Evolutionary conservation across 1,139 yeast genomes (phyloP).

Genomic region (Suhomyces kunorum): DNA sequence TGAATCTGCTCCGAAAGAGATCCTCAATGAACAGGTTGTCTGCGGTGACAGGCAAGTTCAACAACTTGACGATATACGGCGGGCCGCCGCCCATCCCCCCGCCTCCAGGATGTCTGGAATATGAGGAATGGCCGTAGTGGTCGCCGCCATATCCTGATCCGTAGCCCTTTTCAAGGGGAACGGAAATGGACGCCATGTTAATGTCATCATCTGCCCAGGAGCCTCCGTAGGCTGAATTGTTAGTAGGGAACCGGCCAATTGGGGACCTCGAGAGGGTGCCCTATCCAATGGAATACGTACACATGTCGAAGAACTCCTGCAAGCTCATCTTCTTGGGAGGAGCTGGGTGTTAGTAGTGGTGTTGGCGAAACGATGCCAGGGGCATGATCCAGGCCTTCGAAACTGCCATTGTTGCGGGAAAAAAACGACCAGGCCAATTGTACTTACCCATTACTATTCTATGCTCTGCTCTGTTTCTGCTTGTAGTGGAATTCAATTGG

Average conservation of each 20-base stretch:
- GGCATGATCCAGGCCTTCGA: neutral
- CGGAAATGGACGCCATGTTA: conserved; percentile 64
- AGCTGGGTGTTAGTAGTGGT: conserved; percentile 17
- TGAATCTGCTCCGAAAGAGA: conserved; percentile 45
- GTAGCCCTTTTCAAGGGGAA: conserved; percentile 39
- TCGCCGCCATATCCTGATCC: conserved; percentile 11
- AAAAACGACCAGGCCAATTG: neutral
- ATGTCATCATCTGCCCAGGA: conserved; percentile 81
- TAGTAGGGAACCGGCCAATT: conserved; percentile 8
- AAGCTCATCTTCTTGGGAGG: conserved; percentile 51
- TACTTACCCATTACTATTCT: conserved; percentile 12
- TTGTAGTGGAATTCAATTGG: neutral
- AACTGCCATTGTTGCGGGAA: neutral
- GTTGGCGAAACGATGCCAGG: neutral
- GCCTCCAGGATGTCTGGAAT: conserved; percentile 9
- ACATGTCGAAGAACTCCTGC: conserved; percentile 54
- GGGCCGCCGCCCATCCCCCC: conserved; percentile 41
- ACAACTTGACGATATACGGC: conserved; percentile 58
- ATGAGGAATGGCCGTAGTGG: conserved; percentile 12
- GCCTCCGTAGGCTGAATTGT: conserved; percentile 41
- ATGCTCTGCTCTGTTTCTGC: neutral
- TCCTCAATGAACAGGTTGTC: conserved; percentile 44
- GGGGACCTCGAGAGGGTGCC: neutral
- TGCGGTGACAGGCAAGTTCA: conserved; percentile 49
- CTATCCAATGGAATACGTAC: conserved; percentile 36